Evolutionary conservation across 139 green algal species (phyloP), one percentile per base, ranked within the genome.

Genomic region (Edaphochlamys debaryana): DNA sequence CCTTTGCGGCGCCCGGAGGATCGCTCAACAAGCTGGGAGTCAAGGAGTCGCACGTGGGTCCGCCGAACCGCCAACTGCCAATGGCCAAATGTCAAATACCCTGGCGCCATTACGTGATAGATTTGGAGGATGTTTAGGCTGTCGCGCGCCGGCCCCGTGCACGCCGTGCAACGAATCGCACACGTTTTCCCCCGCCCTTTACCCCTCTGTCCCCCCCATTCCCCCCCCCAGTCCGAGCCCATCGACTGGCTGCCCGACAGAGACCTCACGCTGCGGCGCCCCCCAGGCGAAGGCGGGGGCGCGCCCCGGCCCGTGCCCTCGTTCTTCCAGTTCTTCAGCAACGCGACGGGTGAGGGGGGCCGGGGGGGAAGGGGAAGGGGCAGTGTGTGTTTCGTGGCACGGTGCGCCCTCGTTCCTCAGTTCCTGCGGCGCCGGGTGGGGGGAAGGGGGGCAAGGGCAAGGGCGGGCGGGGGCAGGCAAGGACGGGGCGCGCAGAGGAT

Each of bases 261-360:
- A 32, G 64, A 82, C 41, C 76, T 82, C 2, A 82, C 76, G 29
- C 8, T 41, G 8, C 41, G 41, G 29, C 36, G 11, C 13, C 34
- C 36, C 34, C 17, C 34, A 11, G 25, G 37, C 32, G 36, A n/a
- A 36, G 4, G 41, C 23, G 13, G 37, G 36, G 30, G 72, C 42
- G 56, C 5, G 32, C 1, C 30, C 20, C 62, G 63, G 13, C 67
- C 45, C 27, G 76, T 66, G 20, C 42, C 62, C 32, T 50, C 29
- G 62, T 82, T 82, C 76, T 82, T 82, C 41, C 25, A 29, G 4
- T 52, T 66, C 62, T 82, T 82, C 42, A 37, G 29, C 32, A 52
- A 50, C 62, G 56, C 40, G 0, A 41, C 42, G 4, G 76, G 76
- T 82, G 22, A 34, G 74, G n/a, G 45, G n/a, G n/a, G n/a, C n/a